Evolutionary conservation across 768 basidiomycete species (phyloP).

Genomic region (Cyclocybe aegerita): DNA sequence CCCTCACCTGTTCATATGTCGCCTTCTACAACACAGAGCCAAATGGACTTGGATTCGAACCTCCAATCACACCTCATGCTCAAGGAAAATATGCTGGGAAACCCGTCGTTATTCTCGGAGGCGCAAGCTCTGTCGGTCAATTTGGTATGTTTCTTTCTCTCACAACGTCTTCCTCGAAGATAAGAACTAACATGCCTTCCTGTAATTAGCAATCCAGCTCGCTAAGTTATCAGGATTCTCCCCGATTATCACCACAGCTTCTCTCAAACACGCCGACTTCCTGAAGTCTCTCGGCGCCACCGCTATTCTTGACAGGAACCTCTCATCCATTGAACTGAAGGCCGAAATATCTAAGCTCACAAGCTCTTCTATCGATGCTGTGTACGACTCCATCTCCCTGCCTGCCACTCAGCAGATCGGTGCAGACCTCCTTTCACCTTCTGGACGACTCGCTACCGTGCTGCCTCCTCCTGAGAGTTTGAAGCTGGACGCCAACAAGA

Average conservation of each 20-base stretch:
- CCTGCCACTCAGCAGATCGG: constrained; percentile 21
- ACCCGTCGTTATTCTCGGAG: constrained; percentile 48
- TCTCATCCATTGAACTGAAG: constrained; percentile 15
- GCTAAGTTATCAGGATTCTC: constrained; percentile 40
- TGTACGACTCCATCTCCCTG: constrained; percentile 25
- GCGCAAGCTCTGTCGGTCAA: constrained; percentile 48
- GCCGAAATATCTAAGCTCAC: constrained; percentile 21
- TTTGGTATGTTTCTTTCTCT: constrained; percentile 27
- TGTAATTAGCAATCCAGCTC: constrained; percentile 30
- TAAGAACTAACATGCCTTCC: constrained; percentile 1
- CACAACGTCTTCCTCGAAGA: constrained; percentile 16
- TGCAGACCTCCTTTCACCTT: constrained; percentile 27
- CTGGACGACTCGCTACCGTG: constrained; percentile 34
- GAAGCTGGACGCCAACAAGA: not conserved
- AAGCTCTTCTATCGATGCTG: constrained; percentile 17
- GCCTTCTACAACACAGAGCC: constrained; percentile 41
- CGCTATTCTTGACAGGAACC: constrained; percentile 30
- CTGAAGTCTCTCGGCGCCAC: constrained; percentile 42
- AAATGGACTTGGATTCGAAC: constrained; percentile 38
- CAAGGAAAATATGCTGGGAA: constrained; percentile 41
- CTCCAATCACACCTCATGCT: constrained; percentile 34
- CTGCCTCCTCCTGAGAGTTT: constrained; percentile 17
- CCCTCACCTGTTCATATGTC: constrained; percentile 43
- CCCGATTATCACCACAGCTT: constrained; percentile 40
- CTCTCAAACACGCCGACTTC: constrained; percentile 23